These are phyloP conservation scores for Sporothrix dimorphospora DNA, from an alignment of 2,329 filamentous ascomycete species.

Conservation along the genomic window DNA sequence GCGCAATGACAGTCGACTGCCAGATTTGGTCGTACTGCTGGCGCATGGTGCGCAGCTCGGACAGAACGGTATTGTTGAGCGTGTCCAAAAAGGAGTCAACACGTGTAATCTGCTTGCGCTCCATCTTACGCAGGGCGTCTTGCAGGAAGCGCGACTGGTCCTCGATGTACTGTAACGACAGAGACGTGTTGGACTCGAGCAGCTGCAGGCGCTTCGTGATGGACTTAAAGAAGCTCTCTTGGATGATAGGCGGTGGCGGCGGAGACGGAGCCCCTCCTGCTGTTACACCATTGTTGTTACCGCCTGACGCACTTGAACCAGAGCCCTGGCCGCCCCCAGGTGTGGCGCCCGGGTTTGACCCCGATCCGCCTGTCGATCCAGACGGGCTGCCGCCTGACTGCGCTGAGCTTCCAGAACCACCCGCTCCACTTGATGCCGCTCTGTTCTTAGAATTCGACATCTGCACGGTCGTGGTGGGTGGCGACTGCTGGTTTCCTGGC, in stretches of 20 bases:
- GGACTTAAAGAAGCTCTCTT: conserved; percentile 97
- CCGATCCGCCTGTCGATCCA: conserved; percentile 10
- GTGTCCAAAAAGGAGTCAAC: conserved; percentile 79
- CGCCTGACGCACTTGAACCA: background rate
- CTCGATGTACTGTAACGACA: conserved; percentile 94
- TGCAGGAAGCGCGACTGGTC: conserved; percentile 90
- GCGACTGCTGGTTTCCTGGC: background rate
- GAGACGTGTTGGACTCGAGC: conserved; percentile 87
- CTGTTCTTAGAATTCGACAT: conserved; percentile 36
- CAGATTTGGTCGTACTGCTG: conserved; percentile 94
- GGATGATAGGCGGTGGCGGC: conserved; percentile 71
- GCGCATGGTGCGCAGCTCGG: conserved; percentile 75
- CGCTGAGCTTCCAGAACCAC: background rate
- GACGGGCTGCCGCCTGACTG: conserved; percentile 5
- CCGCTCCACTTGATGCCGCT: conserved; percentile 29
- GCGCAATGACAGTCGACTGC: conserved; percentile 90
- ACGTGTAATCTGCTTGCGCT: conserved; percentile 84
- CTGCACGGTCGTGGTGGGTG: conserved; percentile 21
- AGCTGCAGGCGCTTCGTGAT: conserved; percentile 90
- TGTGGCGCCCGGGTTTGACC: background rate
- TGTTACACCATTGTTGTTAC: conserved; percentile 45
- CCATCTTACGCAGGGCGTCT: conserved; percentile 82
- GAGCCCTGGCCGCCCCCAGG: background rate
- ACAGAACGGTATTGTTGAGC: conserved; percentile 84
- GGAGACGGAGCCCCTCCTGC: conserved; percentile 37